These are phyloP conservation scores for Takashimella tepidaria DNA, from an alignment of 1,284 basidiomycete species.

Conservation along the genomic window DNA sequence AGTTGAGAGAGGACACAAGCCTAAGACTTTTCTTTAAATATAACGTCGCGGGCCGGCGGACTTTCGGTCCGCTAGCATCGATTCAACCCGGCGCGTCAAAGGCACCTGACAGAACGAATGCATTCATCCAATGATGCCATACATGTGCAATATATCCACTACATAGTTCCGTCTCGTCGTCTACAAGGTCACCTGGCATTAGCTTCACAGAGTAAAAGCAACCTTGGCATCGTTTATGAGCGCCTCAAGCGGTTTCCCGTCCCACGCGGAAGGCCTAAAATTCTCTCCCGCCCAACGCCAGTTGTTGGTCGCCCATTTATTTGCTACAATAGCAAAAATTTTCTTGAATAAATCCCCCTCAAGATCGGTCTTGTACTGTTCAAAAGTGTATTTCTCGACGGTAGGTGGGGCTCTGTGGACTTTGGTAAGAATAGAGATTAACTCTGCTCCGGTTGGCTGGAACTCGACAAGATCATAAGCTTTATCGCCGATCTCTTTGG, in stretches of 20 bases:
- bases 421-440: not conserved
- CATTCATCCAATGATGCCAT: no score
- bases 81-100: no score
- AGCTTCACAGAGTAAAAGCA: no score
- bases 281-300: not conserved
- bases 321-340: not conserved
- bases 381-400: not conserved
- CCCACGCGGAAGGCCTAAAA: not conserved
- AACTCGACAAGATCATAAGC: not conserved
- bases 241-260: not conserved
- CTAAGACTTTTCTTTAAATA: no score
- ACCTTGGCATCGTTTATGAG: not conserved
- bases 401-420: not conserved
- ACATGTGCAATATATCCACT: no score
- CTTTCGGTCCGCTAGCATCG: no score
- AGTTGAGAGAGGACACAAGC: no score
- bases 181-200: no score
- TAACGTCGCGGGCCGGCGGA: no score
- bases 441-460: not conserved
- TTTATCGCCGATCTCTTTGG: not conserved
- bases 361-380: not conserved
- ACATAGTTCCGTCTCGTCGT: no score
- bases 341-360: not conserved
- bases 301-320: not conserved
- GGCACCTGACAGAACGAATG: no score